These are phyloP conservation scores for Nicotiana tabacum DNA, from an alignment of 257 asterid species.

Conservation along the genomic window DNA sequence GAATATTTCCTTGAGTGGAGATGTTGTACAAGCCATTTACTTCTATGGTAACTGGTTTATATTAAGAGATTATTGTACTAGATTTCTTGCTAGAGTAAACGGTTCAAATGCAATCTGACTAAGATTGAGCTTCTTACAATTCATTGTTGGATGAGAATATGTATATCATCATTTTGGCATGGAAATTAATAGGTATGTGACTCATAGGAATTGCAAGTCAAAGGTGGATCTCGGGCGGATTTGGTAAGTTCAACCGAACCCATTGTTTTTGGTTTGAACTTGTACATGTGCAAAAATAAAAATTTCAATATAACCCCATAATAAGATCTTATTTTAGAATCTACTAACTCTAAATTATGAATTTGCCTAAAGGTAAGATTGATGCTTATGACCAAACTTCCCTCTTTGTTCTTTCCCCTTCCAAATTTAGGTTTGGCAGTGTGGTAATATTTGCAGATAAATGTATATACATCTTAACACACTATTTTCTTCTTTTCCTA, in stretches of 20 bases:
- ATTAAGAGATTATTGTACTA: constrained; percentile 4
- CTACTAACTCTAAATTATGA: too few species aligned
- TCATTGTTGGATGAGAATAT: not conserved
- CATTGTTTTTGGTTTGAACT: not conserved
- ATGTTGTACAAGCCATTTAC: constrained; percentile 3
- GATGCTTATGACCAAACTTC: not conserved
- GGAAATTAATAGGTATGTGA: not conserved
- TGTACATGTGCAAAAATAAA: not conserved
- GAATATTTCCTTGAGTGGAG: constrained; percentile 19
- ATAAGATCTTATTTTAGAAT: too few species aligned
- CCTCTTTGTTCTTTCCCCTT: not conserved
- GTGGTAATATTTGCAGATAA: not conserved
- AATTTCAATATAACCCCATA: not conserved
- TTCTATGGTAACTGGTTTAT: constrained; percentile 13
- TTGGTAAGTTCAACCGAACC: not conserved
- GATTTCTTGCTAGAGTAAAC: not conserved
- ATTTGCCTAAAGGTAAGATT: not conserved
- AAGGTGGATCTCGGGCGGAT: not conserved
- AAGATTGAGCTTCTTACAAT: not conserved
- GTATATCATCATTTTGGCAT: not conserved
- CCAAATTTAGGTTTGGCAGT: not conserved
- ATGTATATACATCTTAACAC: not conserved
- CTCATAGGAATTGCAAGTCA: not conserved
- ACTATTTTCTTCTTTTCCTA: not conserved
- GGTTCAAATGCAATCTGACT: not conserved